Conservation (phyloP, 2,329 filamentous ascomycete genomes). For the Venturia aucupariae region DNA sequence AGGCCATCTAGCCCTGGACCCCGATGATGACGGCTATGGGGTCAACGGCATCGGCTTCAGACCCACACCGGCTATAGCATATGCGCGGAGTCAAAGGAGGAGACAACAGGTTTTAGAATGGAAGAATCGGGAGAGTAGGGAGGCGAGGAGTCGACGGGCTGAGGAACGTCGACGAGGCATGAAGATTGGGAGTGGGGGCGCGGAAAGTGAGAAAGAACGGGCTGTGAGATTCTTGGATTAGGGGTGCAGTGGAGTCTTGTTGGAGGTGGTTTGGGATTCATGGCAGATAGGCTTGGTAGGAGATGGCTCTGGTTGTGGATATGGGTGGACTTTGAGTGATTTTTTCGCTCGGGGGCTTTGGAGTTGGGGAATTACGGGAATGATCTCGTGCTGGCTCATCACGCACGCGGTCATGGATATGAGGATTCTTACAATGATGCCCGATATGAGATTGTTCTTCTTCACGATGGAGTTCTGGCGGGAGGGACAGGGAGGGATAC, state of each 20-base stretch:
- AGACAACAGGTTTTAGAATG: slow-evolving; percentile 51
- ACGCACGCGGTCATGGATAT: no score
- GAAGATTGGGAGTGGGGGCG: neutral
- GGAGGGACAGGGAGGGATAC: no score
- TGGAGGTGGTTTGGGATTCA: neutral
- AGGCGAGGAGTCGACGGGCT: slow-evolving; percentile 48
- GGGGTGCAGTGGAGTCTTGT: no score
- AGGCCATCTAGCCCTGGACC: slow-evolving; percentile 44
- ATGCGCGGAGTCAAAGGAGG: slow-evolving; percentile 45
- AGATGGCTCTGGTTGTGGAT: no score
- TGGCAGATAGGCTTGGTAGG: no score
- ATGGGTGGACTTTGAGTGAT: no score
- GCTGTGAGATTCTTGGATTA: slow-evolving; percentile 9
- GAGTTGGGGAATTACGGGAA: no score
- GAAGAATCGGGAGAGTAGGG: slow-evolving; percentile 48
- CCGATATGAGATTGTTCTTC: no score
- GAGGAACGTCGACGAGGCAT: slow-evolving; percentile 36
- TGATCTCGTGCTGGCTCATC: no score
- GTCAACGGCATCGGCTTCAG: slow-evolving; percentile 56
- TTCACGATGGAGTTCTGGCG: no score
- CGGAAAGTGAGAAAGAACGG: neutral
- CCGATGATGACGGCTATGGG: slow-evolving; percentile 53
- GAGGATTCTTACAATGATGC: no score
- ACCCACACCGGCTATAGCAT: slow-evolving; percentile 50
- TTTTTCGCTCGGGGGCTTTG: no score